Conservation (phyloP, 148 eudicot genomes). For the Amaranthus cruentus region DNA sequence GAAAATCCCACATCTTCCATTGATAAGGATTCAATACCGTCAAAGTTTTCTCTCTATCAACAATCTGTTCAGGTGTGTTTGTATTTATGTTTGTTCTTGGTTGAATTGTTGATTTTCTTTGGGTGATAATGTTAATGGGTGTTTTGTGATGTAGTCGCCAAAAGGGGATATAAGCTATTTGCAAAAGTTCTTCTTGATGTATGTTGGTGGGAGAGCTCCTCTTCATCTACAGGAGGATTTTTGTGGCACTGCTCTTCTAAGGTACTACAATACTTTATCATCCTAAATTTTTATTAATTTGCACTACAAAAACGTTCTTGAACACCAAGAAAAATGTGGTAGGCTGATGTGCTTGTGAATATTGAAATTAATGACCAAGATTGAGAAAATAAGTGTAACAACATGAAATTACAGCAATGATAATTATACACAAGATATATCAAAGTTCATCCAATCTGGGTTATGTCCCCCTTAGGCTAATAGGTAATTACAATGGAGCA, state of each 20-base stretch:
- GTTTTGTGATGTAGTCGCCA: constrained; percentile 63
- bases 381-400: too few species aligned
- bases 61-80: constrained; percentile 82
- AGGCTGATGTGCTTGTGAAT: too few species aligned
- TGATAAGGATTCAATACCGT: constrained; percentile 34
- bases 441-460: too few species aligned
- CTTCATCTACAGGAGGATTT: constrained; percentile 98
- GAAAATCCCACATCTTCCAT: constrained; percentile 4
- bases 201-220: constrained; percentile 90
- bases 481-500: too few species aligned
- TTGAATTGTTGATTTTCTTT: neutral
- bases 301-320: neutral
- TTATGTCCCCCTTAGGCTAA: too few species aligned
- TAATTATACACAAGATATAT: too few species aligned
- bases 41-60: constrained; percentile 82
- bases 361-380: too few species aligned
- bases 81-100: neutral
- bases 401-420: too few species aligned
- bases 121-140: neutral
- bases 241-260: constrained; percentile 95
- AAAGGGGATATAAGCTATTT: constrained; percentile 96
- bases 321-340: too few species aligned
- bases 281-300: neutral
- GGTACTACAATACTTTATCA: constrained; percentile 28
- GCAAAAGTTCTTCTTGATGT: constrained; percentile 90